Conservation (phyloP, 441 rosid species). For the Pelargonium cotyledonis region DNA sequence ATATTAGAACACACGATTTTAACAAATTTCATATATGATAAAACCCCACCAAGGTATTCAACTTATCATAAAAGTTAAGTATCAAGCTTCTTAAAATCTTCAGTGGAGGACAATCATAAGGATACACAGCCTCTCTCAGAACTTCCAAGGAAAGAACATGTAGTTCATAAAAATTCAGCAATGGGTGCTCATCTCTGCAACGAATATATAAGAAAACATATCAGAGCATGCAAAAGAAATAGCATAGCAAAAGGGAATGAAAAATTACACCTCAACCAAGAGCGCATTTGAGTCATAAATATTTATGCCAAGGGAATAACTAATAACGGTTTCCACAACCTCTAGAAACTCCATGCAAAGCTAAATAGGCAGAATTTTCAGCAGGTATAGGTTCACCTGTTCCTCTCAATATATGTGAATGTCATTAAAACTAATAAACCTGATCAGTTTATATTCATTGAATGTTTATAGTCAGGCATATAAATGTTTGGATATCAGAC, state of each 20-base stretch:
- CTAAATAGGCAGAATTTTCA: background rate
- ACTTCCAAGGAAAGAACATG: slow-evolving; percentile 64
- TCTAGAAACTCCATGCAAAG: background rate
- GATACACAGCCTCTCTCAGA: slow-evolving; percentile 81
- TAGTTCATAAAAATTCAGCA: slow-evolving; percentile 46
- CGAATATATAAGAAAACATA: slow-evolving; percentile 19
- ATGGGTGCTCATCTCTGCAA: slow-evolving; percentile 49
- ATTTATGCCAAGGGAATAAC: background rate
- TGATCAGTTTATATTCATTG: background rate
- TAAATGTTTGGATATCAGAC: slow-evolving; percentile 1
- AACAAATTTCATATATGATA: slow-evolving; percentile 15
- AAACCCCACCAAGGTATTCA: slow-evolving; percentile 1
- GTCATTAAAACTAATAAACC: background rate
- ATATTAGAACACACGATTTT: slow-evolving; percentile 3
- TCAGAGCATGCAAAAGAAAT: slow-evolving; percentile 20
- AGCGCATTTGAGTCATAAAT: background rate
- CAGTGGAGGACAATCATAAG: slow-evolving; percentile 20
- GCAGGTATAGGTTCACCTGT: background rate
- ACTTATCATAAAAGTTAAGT: background rate
- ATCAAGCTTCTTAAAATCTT: slow-evolving; percentile 10
- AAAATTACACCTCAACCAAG: slow-evolving; percentile 5
- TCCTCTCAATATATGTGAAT: background rate
- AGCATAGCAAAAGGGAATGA: slow-evolving; percentile 7
- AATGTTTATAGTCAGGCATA: background rate
- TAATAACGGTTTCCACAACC: background rate